Percentiles rank a stretch among this genome's conserved stretches.
Evolutionary conservation across 305 asterid genomes (phyloP).

Genomic region (Caryopteris hybrid): DNA sequence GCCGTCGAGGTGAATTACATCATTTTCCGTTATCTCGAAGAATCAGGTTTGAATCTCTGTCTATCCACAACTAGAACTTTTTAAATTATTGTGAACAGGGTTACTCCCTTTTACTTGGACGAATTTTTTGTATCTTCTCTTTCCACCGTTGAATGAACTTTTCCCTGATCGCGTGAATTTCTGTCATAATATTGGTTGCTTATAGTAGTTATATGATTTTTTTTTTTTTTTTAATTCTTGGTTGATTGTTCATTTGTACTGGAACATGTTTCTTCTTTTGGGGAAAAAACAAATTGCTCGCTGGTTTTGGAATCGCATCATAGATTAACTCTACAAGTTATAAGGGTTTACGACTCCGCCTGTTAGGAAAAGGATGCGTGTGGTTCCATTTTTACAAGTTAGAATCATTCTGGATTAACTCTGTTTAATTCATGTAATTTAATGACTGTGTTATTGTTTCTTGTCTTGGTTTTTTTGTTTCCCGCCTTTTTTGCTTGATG

Average conservation of each 20-base stretch:
- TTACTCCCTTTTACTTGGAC: too few species aligned
- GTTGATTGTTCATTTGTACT: neutral
- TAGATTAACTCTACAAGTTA: too few species aligned
- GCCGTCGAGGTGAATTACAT: constrained; percentile 41
- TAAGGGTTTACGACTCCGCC: too few species aligned
- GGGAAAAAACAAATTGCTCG: neutral
- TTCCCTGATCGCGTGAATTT: neutral
- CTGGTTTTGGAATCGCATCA: neutral
- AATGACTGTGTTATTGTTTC: neutral
- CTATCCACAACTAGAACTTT: too few species aligned
- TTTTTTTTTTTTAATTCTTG: too few species aligned
- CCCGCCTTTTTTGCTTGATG: neutral
- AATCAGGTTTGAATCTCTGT: constrained; percentile 31
- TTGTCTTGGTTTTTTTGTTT: neutral
- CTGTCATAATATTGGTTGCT: neutral
- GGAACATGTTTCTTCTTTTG: neutral
- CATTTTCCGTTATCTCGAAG: constrained; percentile 41
- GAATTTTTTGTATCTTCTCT: too few species aligned
- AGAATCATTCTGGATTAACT: neutral
- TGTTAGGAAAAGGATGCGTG: too few species aligned
- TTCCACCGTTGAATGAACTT: neutral
- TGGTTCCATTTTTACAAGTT: neutral
- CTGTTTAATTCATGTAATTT: neutral
- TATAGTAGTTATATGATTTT: neutral
- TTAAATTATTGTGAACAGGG: too few species aligned